These are phyloP conservation scores for Yamagishiella unicocca DNA, from an alignment of 139 green algal species.

Conservation along the genomic window DNA sequence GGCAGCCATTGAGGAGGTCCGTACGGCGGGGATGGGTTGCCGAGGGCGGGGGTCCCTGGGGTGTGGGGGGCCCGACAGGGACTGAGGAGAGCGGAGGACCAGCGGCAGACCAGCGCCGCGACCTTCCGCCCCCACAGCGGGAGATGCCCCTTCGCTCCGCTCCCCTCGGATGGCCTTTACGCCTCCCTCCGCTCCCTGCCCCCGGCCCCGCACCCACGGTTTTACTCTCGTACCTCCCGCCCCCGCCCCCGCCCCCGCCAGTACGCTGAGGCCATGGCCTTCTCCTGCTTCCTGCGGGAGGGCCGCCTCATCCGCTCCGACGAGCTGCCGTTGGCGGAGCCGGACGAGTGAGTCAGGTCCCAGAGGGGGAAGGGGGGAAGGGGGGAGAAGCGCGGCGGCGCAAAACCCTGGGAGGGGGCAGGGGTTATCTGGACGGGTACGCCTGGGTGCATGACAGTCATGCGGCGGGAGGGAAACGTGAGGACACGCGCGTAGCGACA, in stretches of 20 bases:
- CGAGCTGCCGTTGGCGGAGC: constrained; percentile 75
- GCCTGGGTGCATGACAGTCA: too few species aligned
- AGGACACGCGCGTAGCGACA: too few species aligned
- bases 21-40: background rate
- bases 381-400: too few species aligned
- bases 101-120: background rate
- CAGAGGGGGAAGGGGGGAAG: background rate
- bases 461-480: too few species aligned
- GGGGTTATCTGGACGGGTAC: too few species aligned
- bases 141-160: background rate
- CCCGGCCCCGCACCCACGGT: background rate
- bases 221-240: too few species aligned
- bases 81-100: background rate
- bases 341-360: constrained; percentile 77
- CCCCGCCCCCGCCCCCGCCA: constrained; percentile 42
- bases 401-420: too few species aligned
- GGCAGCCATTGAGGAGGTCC: constrained; percentile 75
- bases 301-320: constrained; percentile 60
- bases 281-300: constrained; percentile 78
- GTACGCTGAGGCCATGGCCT: constrained; percentile 78
- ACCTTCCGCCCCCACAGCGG: background rate
- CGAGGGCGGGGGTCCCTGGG: too few species aligned
- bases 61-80: background rate
- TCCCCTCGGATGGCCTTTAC: too few species aligned
- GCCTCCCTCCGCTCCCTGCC: background rate